Evolutionary conservation across 2,329 filamentous ascomycete genomes (phyloP).

Genomic region (Aphanoascus verrucosus): DNA sequence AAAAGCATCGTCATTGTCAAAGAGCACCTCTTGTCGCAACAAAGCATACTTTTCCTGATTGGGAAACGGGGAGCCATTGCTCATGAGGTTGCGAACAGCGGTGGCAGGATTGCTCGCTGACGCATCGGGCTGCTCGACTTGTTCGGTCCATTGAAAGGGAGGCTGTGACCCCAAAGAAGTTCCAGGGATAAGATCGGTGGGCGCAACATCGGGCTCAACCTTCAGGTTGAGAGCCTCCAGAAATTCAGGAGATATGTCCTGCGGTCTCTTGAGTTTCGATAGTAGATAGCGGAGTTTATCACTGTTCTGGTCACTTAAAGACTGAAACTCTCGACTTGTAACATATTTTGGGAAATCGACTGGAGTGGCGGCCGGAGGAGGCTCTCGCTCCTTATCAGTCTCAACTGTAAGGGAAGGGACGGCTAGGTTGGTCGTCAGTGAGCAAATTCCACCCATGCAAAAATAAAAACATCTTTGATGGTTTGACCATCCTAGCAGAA

Average conservation of each 20-base stretch:
- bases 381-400: slow-evolving; percentile 35
- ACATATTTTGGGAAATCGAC: slow-evolving; percentile 43
- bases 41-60: slow-evolving; percentile 40
- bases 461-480: neutral
- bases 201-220: slow-evolving; percentile 28
- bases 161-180: slow-evolving; percentile 28
- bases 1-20: slow-evolving; percentile 49
- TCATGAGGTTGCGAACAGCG: slow-evolving; percentile 25
- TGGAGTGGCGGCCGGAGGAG: slow-evolving; percentile 41
- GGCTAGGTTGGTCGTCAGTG: slow-evolving; percentile 14
- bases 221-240: slow-evolving; percentile 35
- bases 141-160: slow-evolving; percentile 29
- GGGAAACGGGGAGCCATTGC: slow-evolving; percentile 41
- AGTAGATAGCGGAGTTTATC: slow-evolving; percentile 35
- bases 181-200: slow-evolving; percentile 28
- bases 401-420: slow-evolving; percentile 26
- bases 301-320: slow-evolving; percentile 30
- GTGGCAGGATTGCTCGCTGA: slow-evolving; percentile 21
- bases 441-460: neutral
- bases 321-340: slow-evolving; percentile 27
- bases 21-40: slow-evolving; percentile 41
- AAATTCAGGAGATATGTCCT: slow-evolving; percentile 32
- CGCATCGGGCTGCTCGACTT: slow-evolving; percentile 20
- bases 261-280: slow-evolving; percentile 33
- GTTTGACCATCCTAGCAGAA: neutral